Conservation (phyloP, 495 filamentous ascomycete genomes). For the Neurospora hispaniola region DNA sequence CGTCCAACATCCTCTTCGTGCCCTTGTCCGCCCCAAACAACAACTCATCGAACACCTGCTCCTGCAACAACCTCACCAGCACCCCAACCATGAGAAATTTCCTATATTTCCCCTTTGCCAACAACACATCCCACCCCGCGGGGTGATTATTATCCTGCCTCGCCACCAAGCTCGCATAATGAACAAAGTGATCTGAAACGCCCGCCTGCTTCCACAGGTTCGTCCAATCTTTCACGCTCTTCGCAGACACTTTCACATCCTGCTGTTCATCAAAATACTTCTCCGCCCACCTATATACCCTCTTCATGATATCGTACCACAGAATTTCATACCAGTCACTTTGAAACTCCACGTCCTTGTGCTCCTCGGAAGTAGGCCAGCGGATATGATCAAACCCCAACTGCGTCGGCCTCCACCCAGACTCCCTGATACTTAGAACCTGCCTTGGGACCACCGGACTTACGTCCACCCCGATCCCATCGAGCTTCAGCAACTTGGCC, state of each 20-base stretch:
- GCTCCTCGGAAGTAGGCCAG: not conserved
- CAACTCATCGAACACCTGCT: conserved; percentile 31
- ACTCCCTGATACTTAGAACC: not conserved
- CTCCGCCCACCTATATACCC: not conserved
- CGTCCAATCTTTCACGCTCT: not conserved
- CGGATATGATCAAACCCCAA: not conserved
- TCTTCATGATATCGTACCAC: conserved; percentile 7
- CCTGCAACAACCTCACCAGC: conserved; percentile 31
- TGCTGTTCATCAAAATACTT: conserved; percentile 6
- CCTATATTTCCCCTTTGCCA: conserved; percentile 22
- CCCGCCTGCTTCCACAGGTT: conserved; percentile 7
- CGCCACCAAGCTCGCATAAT: conserved; percentile 25
- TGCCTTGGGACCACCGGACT: not conserved
- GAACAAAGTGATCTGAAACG: conserved; percentile 20
- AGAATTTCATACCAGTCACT: conserved; percentile 13
- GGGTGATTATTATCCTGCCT: conserved; percentile 22
- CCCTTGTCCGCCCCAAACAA: conserved; percentile 30
- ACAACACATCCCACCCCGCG: conserved; percentile 31
- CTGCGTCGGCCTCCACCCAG: conserved; percentile 10
- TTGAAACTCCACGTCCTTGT: conserved; percentile 2
- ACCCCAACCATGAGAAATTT: conserved; percentile 33
- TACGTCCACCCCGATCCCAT: not conserved
- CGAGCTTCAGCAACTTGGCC: not conserved
- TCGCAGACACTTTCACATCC: not conserved
- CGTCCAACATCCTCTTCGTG: conserved; percentile 22